phyloP scores from a whole-genome alignment of 345 rosid genomes.

The Gossypioides kirkii region DNA sequence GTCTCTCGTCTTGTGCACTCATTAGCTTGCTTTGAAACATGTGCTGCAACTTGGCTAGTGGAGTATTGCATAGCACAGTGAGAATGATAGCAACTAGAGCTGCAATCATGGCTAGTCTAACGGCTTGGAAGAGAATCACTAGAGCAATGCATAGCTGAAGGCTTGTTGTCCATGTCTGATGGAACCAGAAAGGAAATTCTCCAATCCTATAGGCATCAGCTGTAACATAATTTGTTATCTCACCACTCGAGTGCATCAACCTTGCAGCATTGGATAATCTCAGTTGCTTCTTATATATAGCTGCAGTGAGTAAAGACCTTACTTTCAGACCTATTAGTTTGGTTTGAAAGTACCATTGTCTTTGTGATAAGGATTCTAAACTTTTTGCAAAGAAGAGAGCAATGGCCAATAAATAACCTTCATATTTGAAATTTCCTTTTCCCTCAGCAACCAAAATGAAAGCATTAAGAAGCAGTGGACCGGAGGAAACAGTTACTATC shows the following conservation, averaged over 20 bases:
- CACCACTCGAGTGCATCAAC: conserved; percentile 50
- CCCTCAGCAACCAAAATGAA: background rate
- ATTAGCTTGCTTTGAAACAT: conserved; percentile 35
- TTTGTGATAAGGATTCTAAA: background rate
- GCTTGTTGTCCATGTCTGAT: conserved; percentile 86
- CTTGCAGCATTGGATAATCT: background rate
- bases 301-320: background rate
- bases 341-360: background rate
- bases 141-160: conserved; percentile 30
- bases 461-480: background rate
- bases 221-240: conserved; percentile 86
- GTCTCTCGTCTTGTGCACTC: conserved; percentile 72
- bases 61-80: background rate
- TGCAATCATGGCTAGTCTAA: background rate
- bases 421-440: background rate
- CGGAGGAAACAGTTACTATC: background rate
- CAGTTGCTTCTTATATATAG: background rate
- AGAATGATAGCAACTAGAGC: background rate
- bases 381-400: background rate
- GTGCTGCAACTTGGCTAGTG: background rate
- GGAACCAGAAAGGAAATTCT: conserved; percentile 93
- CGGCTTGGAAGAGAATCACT: background rate
- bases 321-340: background rate
- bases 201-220: conserved; percentile 94
- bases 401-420: background rate